These are phyloP conservation scores for Debaryomyces udenii DNA, from an alignment of 1,139 yeast genomes.

Conservation along the genomic window DNA sequence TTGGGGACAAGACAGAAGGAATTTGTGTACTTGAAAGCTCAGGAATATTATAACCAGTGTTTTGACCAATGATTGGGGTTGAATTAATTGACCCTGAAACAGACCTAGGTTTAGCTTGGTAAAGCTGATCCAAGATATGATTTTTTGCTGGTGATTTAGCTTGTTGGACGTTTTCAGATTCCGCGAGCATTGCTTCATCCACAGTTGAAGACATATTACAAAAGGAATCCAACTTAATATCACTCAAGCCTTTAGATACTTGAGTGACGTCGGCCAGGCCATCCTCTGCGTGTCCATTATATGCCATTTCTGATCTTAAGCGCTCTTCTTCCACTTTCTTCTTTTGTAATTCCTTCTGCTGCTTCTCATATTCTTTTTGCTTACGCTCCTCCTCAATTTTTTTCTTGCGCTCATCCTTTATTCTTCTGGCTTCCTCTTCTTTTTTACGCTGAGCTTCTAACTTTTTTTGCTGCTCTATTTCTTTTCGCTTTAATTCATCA, in stretches of 20 bases:
- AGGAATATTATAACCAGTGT: constrained; percentile 1
- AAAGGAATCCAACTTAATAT: neutral
- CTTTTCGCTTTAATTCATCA: constrained; percentile 45
- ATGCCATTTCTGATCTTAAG: constrained; percentile 30
- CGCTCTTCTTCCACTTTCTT: constrained; percentile 45
- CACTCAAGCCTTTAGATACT: neutral
- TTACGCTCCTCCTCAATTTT: constrained; percentile 45
- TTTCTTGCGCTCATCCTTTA: constrained; percentile 49
- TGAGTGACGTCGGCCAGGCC: constrained; percentile 25
- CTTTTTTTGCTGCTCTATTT: constrained; percentile 47
- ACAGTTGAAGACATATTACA: neutral
- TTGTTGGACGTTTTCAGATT: neutral
- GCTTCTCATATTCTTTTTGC: constrained; percentile 50
- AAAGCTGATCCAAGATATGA: constrained; percentile 38
- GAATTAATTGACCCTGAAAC: constrained; percentile 24
- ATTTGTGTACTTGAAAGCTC: constrained; percentile 4
- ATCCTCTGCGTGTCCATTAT: constrained; percentile 32
- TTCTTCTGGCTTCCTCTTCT: constrained; percentile 46
- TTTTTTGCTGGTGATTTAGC: constrained; percentile 24
- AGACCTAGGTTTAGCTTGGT: constrained; percentile 36
- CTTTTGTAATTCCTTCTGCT: constrained; percentile 44
- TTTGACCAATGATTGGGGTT: constrained; percentile 16
- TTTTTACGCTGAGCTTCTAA: constrained; percentile 53
- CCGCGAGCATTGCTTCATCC: neutral
- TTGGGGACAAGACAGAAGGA: constrained; percentile 10